These are phyloP conservation scores for Elasticomyces elasticus DNA, from an alignment of 495 filamentous ascomycete genomes.

Conservation along the genomic window DNA sequence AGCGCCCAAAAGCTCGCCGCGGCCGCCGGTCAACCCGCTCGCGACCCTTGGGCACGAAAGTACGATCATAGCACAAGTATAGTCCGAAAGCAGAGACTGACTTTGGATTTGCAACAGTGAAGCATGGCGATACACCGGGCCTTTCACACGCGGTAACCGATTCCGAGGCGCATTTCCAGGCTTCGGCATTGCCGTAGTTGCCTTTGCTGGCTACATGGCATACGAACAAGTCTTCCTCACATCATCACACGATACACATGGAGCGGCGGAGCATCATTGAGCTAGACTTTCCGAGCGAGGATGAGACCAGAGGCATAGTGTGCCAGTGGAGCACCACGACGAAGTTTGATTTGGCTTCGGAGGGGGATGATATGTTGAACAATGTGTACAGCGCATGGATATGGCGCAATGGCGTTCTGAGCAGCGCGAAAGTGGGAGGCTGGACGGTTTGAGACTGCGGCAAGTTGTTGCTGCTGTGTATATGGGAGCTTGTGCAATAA, in stretches of 20 bases:
- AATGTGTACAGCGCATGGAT: neutral
- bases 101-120: conserved; percentile 47
- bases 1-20: conserved; percentile 61
- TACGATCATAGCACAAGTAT: conserved; percentile 33
- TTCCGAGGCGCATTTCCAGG: conserved; percentile 81
- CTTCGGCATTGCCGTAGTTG: conserved; percentile 80
- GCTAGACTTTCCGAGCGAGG: neutral
- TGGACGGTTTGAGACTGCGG: too few relatives aligned
- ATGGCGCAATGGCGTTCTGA: neutral
- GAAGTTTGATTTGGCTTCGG: neutral
- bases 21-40: conserved; percentile 52
- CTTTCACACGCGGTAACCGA: conserved; percentile 78
- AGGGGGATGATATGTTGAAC: neutral
- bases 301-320: neutral
- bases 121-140: conserved; percentile 85
- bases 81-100: neutral
- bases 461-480: too few relatives aligned
- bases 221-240: conserved; percentile 81
- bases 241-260: conserved; percentile 55
- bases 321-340: neutral
- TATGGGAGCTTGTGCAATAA: too few relatives aligned
- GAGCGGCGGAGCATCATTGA: conserved; percentile 22
- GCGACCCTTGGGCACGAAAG: conserved; percentile 83
- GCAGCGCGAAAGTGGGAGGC: too few relatives aligned
- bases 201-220: conserved; percentile 77